These are phyloP conservation scores for Penicillium pulvis DNA, from an alignment of 495 filamentous ascomycete species.

Conservation along the genomic window DNA sequence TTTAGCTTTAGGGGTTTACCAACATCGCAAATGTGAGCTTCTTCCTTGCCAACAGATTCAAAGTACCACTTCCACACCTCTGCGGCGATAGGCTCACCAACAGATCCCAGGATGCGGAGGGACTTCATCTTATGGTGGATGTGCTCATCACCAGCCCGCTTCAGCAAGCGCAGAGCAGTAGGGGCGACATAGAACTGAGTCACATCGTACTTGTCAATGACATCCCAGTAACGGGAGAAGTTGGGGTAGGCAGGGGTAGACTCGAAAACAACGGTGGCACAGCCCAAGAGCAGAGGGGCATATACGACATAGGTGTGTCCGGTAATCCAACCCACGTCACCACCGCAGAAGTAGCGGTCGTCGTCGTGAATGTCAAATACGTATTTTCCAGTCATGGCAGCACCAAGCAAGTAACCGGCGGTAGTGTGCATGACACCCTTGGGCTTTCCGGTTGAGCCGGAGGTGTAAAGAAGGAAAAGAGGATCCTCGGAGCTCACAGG, in stretches of 20 bases:
- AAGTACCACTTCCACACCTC: slow-evolving; percentile 99
- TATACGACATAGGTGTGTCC: slow-evolving; percentile 99
- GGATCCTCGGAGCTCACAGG: slow-evolving; percentile 91
- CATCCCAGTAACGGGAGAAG: slow-evolving; percentile 99
- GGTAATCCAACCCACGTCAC: slow-evolving; percentile 99
- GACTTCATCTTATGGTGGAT: slow-evolving; percentile 87
- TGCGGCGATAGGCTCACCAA: slow-evolving; percentile 96
- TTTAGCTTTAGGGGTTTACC: slow-evolving; percentile 36
- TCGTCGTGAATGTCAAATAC: slow-evolving; percentile 97
- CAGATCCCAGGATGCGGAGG: slow-evolving; percentile 89
- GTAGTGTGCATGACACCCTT: slow-evolving; percentile 99
- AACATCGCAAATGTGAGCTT: slow-evolving; percentile 93
- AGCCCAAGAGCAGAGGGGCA: slow-evolving; percentile 87
- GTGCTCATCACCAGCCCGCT: slow-evolving; percentile 91
- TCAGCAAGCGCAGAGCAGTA: slow-evolving; percentile 88
- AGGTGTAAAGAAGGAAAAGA: slow-evolving; percentile 96
- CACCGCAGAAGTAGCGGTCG: slow-evolving; percentile 95
- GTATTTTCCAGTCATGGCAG: slow-evolving; percentile 93
- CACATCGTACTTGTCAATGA: slow-evolving; percentile 90
- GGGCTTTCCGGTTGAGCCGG: slow-evolving; percentile 95
- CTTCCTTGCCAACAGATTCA: slow-evolving; percentile 90
- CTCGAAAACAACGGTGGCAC: slow-evolving; percentile 97
- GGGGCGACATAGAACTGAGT: slow-evolving; percentile 99
- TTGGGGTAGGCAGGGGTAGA: slow-evolving; percentile 96
- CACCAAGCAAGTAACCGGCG: slow-evolving; percentile 89